A percentile compares a stretch with the other conserved stretches of the same genome.
These are phyloP conservation scores for Dichotomopilus funicola DNA, from an alignment of 2,329 filamentous ascomycete genomes.

Conservation along the genomic window DNA sequence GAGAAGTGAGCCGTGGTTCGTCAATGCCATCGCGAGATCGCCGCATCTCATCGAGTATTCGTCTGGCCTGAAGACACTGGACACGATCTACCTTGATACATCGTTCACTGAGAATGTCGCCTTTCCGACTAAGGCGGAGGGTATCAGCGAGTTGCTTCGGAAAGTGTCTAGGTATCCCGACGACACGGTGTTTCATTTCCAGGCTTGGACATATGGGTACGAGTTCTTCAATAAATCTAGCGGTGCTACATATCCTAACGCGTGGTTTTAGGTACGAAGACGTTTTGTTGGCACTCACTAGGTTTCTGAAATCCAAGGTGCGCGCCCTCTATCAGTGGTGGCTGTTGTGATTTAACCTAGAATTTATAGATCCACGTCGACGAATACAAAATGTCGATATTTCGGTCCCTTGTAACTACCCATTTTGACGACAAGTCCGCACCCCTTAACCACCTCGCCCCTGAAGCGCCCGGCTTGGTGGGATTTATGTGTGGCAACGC, in stretches of 20 bases:
- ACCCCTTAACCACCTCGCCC: slow-evolving; percentile 38
- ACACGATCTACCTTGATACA: slow-evolving; percentile 85
- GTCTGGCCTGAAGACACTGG: slow-evolving; percentile 57
- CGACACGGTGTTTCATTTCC: slow-evolving; percentile 75
- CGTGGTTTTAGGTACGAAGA: slow-evolving; percentile 61
- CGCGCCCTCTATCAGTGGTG: background rate
- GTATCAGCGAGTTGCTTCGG: slow-evolving; percentile 63
- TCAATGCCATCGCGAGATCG: slow-evolving; percentile 64
- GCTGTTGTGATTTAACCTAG: background rate
- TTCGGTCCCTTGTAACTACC: slow-evolving; percentile 52
- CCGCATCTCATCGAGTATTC: slow-evolving; percentile 71
- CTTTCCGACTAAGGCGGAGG: slow-evolving; percentile 63
- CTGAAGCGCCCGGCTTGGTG: slow-evolving; percentile 60
- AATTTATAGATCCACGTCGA: slow-evolving; percentile 66
- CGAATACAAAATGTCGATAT: slow-evolving; percentile 69
- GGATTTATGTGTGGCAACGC: slow-evolving; percentile 72
- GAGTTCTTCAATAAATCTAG: background rate
- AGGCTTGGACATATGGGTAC: slow-evolving; percentile 79
- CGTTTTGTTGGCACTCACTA: slow-evolving; percentile 77
- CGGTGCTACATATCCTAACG: background rate
- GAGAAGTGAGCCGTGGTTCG: slow-evolving; percentile 79
- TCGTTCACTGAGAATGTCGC: slow-evolving; percentile 52
- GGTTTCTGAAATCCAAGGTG: slow-evolving; percentile 59
- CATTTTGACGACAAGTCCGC: slow-evolving; percentile 35
- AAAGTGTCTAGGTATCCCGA: slow-evolving; percentile 62